A percentile compares a stretch with the other conserved stretches of the same genome.
Conservation (phyloP, 2,329 filamentous ascomycete species). For the Arthrobotrys sinensis region DNA sequence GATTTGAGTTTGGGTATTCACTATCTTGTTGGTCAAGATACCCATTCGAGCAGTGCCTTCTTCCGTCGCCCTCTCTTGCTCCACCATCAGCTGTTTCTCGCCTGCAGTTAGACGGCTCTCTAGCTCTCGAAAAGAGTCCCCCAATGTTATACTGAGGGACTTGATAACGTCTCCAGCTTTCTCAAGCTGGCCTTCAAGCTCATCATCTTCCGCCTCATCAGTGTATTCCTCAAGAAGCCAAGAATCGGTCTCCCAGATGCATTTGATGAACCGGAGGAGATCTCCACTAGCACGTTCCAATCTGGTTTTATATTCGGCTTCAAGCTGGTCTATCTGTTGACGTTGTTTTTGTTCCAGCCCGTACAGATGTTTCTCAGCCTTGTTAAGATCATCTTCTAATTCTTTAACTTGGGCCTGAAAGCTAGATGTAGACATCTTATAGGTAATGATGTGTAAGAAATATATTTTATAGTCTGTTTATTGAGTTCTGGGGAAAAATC, state of each 20-base stretch:
- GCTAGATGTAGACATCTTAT: neutral
- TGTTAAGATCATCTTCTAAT: neutral
- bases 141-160: neutral
- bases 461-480: too few relatives aligned
- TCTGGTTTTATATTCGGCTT: neutral
- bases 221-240: neutral
- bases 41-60: constrained; percentile 1
- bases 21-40: neutral
- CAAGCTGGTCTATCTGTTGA: neutral
- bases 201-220: neutral
- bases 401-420: neutral
- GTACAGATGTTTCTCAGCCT: neutral
- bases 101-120: neutral
- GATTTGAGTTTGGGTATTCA: neutral
- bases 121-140: neutral
- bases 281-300: neutral
- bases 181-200: neutral
- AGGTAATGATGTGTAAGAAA: too few relatives aligned
- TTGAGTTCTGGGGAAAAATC: too few relatives aligned
- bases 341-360: neutral
- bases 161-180: neutral
- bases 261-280: neutral
- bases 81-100: neutral
- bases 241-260: neutral
- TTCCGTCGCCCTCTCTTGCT: constrained; percentile 2